A percentile compares a stretch with the other conserved stretches of the same genome.
These are phyloP conservation scores for Cajanus cajan DNA, from an alignment of 306 rosid genomes.

Conservation along the genomic window DNA sequence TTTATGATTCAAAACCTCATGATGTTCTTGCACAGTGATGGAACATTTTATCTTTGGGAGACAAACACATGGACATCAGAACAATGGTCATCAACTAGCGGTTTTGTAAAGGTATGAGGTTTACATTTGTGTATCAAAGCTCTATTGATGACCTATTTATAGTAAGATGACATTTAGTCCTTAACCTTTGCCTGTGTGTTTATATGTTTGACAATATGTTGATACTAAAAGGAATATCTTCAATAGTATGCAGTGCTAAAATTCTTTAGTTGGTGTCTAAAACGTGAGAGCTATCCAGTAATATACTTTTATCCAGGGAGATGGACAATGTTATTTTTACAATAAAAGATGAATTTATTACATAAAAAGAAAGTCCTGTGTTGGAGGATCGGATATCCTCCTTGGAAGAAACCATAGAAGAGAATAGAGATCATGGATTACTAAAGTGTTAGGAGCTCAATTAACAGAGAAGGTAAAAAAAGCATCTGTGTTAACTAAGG, in stretches of 20 bases:
- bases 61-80: slow-evolving; percentile 96
- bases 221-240: background rate
- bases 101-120: slow-evolving; percentile 76
- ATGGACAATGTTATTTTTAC: background rate
- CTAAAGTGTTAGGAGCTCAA: background rate
- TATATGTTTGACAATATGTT: background rate
- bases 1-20: slow-evolving; percentile 27
- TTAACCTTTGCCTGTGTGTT: background rate
- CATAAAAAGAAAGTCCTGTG: background rate
- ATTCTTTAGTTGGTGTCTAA: background rate
- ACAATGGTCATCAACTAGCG: slow-evolving; percentile 86
- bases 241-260: background rate
- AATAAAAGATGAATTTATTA: background rate
- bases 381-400: background rate
- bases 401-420: background rate
- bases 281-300: background rate
- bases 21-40: slow-evolving; percentile 59
- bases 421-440: background rate
- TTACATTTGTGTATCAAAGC: slow-evolving; percentile 15
- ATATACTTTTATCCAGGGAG: background rate
- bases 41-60: slow-evolving; percentile 97
- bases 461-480: background rate
- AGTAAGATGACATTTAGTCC: background rate
- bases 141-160: background rate
- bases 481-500: no score